phyloP scores from a whole-genome alignment of 805 yeast species.

The Sugiyamaella marilandica region DNA sequence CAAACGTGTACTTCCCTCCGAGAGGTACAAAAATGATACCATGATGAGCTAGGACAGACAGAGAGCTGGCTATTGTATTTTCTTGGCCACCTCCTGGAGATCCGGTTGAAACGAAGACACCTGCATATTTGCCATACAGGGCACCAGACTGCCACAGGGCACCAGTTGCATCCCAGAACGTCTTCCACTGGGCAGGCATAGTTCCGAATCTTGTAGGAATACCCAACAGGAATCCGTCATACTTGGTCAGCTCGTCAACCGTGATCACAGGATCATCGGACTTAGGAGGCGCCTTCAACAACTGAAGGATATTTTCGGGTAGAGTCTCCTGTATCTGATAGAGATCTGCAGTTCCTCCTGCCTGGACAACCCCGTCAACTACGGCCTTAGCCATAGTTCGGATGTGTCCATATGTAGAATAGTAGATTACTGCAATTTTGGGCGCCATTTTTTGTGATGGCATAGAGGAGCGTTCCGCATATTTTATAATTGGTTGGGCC shows the following conservation, averaged over 20 bases:
- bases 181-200: slow-evolving; percentile 68
- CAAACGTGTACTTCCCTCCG: slow-evolving; percentile 60
- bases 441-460: slow-evolving; percentile 23
- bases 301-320: slow-evolving; percentile 50
- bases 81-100: slow-evolving; percentile 80
- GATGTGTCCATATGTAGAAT: slow-evolving; percentile 78
- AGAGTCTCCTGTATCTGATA: slow-evolving; percentile 81
- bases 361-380: slow-evolving; percentile 60
- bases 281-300: slow-evolving; percentile 59
- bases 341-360: slow-evolving; percentile 66
- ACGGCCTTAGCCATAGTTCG: slow-evolving; percentile 63
- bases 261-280: slow-evolving; percentile 51
- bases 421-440: slow-evolving; percentile 70
- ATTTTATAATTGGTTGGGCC: too few relatives aligned
- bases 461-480: too few relatives aligned
- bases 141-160: slow-evolving; percentile 69
- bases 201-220: slow-evolving; percentile 77
- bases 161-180: slow-evolving; percentile 77
- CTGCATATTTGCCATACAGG: slow-evolving; percentile 70
- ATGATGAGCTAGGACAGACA: slow-evolving; percentile 65
- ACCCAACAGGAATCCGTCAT: slow-evolving; percentile 75
- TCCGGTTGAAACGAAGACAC: slow-evolving; percentile 67
- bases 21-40: slow-evolving; percentile 75
- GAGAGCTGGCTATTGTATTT: slow-evolving; percentile 51
- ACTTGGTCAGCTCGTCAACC: slow-evolving; percentile 45